phyloP scores from a whole-genome alignment of 192 early-diverging fungal genomes.

The Mortierella alpina region DNA sequence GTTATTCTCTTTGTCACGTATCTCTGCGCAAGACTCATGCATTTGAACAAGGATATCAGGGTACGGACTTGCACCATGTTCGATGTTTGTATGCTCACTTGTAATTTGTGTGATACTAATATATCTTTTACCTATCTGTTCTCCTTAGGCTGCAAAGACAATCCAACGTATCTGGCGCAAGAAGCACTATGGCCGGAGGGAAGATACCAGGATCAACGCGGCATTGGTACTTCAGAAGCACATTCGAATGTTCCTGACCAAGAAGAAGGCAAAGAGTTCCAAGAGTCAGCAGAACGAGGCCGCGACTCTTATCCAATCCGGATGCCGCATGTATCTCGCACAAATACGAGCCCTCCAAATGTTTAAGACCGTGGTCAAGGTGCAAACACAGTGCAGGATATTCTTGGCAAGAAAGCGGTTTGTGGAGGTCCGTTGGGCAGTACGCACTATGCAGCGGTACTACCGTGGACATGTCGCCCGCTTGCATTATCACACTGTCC shows the following conservation, averaged over 20 bases:
- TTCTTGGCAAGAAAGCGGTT: slow-evolving; percentile 33
- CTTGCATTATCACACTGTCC: background rate
- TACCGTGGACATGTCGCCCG: slow-evolving; percentile 35
- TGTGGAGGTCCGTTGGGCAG: slow-evolving; percentile 32
- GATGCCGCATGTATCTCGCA: slow-evolving; percentile 44
- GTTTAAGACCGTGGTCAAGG: slow-evolving; percentile 8
- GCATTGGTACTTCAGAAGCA: slow-evolving; percentile 39
- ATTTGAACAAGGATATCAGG: slow-evolving; percentile 53
- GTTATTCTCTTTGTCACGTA: slow-evolving; percentile 56
- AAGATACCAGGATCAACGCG: slow-evolving; percentile 28
- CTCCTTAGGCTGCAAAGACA: slow-evolving; percentile 42
- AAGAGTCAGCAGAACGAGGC: slow-evolving; percentile 10
- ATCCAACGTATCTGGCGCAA: slow-evolving; percentile 54
- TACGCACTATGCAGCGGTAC: slow-evolving; percentile 22
- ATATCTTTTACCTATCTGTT: background rate
- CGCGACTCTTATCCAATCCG: slow-evolving; percentile 41
- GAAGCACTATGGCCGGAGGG: slow-evolving; percentile 47
- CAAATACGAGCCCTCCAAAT: slow-evolving; percentile 20
- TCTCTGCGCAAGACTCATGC: slow-evolving; percentile 54
- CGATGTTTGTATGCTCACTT: background rate
- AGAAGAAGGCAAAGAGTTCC: slow-evolving; percentile 3
- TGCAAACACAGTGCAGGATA: slow-evolving; percentile 28
- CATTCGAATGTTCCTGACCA: slow-evolving; percentile 24
- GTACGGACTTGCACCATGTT: background rate
- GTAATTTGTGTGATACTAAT: background rate